phyloP scores from a whole-genome alignment of 2,329 filamentous ascomycete genomes.

The Penicillium sp. region DNA sequence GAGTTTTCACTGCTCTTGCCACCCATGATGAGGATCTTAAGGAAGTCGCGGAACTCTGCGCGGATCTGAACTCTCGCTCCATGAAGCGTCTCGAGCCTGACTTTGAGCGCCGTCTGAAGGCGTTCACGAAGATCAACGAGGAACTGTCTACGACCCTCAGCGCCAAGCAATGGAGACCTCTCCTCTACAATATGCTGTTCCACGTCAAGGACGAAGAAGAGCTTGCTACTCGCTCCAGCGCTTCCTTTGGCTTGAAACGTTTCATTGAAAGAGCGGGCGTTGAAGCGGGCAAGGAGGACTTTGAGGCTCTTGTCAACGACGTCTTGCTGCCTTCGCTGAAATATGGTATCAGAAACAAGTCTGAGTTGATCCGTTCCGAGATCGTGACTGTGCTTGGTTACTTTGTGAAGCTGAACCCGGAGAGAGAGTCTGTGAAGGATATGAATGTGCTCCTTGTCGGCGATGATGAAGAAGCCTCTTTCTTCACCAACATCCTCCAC shows the following conservation, averaged over 20 bases:
- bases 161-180: slow-evolving; percentile 75
- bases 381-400: slow-evolving; percentile 76
- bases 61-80: slow-evolving; percentile 77
- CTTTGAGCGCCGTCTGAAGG: slow-evolving; percentile 75
- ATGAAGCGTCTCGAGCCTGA: slow-evolving; percentile 74
- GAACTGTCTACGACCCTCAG: slow-evolving; percentile 60
- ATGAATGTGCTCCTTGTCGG: slow-evolving; percentile 67
- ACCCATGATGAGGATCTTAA: slow-evolving; percentile 59
- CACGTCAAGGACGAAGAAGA: slow-evolving; percentile 85
- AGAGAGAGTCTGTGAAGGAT: slow-evolving; percentile 70
- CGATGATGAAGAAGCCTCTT: slow-evolving; percentile 75
- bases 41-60: slow-evolving; percentile 67
- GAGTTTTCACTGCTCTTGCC: slow-evolving; percentile 70
- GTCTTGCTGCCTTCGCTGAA: slow-evolving; percentile 75
- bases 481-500: slow-evolving; percentile 90
- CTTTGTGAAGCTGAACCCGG: slow-evolving; percentile 67
- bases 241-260: slow-evolving; percentile 73
- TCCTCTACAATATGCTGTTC: slow-evolving; percentile 86
- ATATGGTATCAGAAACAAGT: slow-evolving; percentile 70
- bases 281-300: slow-evolving; percentile 42
- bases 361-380: slow-evolving; percentile 81
- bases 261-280: slow-evolving; percentile 66
- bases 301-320: slow-evolving; percentile 60
- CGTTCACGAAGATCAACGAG: slow-evolving; percentile 71
- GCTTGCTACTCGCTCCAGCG: slow-evolving; percentile 78